These are phyloP conservation scores for Camillea tinctor DNA, from an alignment of 2,329 filamentous ascomycete species.

Conservation along the genomic window DNA sequence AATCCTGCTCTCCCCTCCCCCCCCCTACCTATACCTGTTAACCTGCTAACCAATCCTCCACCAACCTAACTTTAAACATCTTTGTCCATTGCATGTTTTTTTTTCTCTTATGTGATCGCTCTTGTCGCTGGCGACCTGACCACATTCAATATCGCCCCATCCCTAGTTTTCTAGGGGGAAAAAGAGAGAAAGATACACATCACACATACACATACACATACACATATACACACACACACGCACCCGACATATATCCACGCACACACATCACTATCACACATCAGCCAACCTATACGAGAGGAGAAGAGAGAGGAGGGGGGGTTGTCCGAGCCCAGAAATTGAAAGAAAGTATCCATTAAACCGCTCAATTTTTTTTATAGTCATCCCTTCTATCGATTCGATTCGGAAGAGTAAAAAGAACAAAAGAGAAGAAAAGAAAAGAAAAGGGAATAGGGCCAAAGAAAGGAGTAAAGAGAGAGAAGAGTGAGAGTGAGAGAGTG, in stretches of 20 bases:
- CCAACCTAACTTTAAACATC: background rate
- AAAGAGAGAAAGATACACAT: background rate
- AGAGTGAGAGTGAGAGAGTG: conserved; percentile 9
- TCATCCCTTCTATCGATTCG: background rate
- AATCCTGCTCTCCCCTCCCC: background rate
- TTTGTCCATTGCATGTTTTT: background rate
- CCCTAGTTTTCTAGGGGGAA: background rate
- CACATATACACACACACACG: no score
- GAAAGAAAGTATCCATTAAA: background rate
- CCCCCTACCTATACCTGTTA: no score
- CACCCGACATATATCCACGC: no score
- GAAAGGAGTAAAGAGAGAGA: no score
- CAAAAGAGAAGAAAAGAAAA: no score
- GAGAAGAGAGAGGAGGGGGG: background rate
- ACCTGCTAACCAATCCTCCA: no score
- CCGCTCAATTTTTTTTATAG: background rate
- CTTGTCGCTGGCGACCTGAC: background rate
- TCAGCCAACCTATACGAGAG: no score
- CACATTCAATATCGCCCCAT: background rate
- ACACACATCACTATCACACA: no score
- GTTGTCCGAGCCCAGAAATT: background rate
- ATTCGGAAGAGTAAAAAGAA: background rate
- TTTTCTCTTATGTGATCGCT: background rate
- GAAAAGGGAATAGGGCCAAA: no score
- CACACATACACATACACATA: no score